Conservation (phyloP, 768 basidiomycete species). For the Udeniomyces megalosporus region DNA sequence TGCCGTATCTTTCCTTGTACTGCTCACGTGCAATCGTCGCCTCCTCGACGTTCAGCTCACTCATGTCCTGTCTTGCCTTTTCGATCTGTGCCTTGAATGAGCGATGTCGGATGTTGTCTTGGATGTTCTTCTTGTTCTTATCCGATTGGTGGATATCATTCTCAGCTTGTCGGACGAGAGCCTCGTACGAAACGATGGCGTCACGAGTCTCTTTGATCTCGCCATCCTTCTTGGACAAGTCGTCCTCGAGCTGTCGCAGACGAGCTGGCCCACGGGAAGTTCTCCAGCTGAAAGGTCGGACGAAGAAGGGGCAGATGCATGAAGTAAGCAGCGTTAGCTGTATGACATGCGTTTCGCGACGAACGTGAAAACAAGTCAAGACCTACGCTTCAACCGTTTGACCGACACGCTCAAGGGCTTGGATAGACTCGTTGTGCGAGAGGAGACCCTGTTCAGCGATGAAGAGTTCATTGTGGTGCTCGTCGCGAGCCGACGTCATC, state of each 20-base stretch:
- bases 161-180: slow-evolving; percentile 15
- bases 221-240: slow-evolving; percentile 18
- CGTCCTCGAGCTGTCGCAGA: slow-evolving; percentile 15
- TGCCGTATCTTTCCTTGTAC: slow-evolving; percentile 63
- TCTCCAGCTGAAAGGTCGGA: slow-evolving; percentile 6
- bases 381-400: slow-evolving; percentile 3
- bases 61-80: slow-evolving; percentile 52
- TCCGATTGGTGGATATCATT: slow-evolving; percentile 2
- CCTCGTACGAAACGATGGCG: slow-evolving; percentile 19
- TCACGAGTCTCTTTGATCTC: slow-evolving; percentile 14
- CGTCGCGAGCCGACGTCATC: slow-evolving; percentile 7
- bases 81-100: slow-evolving; percentile 50
- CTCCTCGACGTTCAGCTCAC: slow-evolving; percentile 62
- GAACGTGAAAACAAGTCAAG: neutral
- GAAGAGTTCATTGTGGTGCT: neutral
- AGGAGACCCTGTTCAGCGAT: neutral
- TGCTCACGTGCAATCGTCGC: slow-evolving; percentile 67
- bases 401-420: neutral
- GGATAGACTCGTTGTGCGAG: neutral
- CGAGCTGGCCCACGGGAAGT: slow-evolving; percentile 4
- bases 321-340: neutral
- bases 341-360: too few relatives aligned
- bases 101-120: slow-evolving; percentile 69
- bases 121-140: slow-evolving; percentile 21
- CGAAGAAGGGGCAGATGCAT: neutral